A percentile compares a stretch with the other conserved stretches of the same genome.
phyloP scores from a whole-genome alignment of 352 stramenopile species.

The Pythium vanterpoolii region DNA sequence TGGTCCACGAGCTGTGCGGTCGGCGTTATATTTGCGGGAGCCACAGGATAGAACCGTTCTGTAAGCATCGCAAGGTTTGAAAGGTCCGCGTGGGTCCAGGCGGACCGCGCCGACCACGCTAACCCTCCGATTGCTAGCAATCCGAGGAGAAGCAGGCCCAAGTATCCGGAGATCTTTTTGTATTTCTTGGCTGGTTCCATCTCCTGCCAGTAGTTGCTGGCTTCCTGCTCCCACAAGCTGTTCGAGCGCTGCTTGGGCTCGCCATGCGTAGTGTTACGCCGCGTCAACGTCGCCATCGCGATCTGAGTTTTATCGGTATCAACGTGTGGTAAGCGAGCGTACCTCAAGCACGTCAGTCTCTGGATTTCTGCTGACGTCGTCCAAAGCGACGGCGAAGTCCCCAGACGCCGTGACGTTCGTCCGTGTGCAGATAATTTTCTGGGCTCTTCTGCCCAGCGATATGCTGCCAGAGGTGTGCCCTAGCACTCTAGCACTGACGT shows the following conservation, averaged over 20 bases:
- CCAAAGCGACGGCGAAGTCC: not conserved
- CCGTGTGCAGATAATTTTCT: not conserved
- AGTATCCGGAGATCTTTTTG: conserved; percentile 30
- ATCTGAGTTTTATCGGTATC: not conserved
- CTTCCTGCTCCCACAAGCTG: conserved; percentile 67
- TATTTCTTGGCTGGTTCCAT: conserved; percentile 56
- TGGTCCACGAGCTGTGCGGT: not conserved
- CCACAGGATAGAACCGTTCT: conserved; percentile 13
- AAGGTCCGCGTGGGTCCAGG: conserved; percentile 11
- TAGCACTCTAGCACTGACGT: not conserved
- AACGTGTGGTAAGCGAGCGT: not conserved
- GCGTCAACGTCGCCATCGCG: conserved; percentile 32
- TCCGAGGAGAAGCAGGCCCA: conserved; percentile 24
- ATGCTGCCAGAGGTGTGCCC: not conserved
- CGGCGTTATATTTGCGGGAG: conserved; percentile 2
- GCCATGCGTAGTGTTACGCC: conserved; percentile 37
- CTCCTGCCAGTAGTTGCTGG: conserved; percentile 68
- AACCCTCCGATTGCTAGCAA: conserved; percentile 19
- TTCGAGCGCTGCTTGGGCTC: conserved; percentile 31
- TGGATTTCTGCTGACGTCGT: not conserved
- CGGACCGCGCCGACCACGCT: conserved; percentile 13
- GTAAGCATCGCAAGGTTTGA: conserved; percentile 2
- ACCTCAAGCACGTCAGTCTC: not conserved
- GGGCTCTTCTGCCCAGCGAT: not conserved
- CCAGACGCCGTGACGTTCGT: not conserved